A percentile compares a stretch with the other conserved stretches of the same genome.
Evolutionary conservation across 495 filamentous ascomycete species (phyloP).

Genomic region (Ramalina intermedia): DNA sequence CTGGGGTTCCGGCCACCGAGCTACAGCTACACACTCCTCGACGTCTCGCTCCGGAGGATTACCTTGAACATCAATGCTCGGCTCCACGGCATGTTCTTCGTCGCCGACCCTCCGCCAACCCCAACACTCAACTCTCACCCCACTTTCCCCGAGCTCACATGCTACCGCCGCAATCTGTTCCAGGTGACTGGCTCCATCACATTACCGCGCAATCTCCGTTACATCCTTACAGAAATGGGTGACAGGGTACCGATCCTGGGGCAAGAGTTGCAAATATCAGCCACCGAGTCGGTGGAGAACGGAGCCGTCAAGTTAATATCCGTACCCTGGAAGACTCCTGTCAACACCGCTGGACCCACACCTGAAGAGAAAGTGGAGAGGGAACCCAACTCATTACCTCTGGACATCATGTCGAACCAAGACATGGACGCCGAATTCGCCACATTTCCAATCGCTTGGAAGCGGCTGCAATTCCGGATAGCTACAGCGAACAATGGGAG

Average conservation of each 20-base stretch:
- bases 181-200: slow-evolving; percentile 77
- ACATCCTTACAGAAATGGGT: slow-evolving; percentile 64
- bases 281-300: slow-evolving; percentile 81
- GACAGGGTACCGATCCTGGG: slow-evolving; percentile 59
- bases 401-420: slow-evolving; percentile 60
- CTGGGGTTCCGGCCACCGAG: slow-evolving; percentile 62
- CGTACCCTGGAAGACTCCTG: slow-evolving; percentile 82
- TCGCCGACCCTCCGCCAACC: slow-evolving; percentile 69
- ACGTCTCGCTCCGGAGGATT: slow-evolving; percentile 46
- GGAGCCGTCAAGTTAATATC: slow-evolving; percentile 81
- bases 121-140: slow-evolving; percentile 46
- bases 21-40: slow-evolving; percentile 53
- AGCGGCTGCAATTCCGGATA: slow-evolving; percentile 80
- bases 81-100: slow-evolving; percentile 89
- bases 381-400: slow-evolving; percentile 50
- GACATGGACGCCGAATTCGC: slow-evolving; percentile 65
- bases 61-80: slow-evolving; percentile 60
- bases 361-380: slow-evolving; percentile 47
- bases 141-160: slow-evolving; percentile 71
- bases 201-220: slow-evolving; percentile 53
- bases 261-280: slow-evolving; percentile 66
- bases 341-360: slow-evolving; percentile 42
- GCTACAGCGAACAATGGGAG: slow-evolving; percentile 79
- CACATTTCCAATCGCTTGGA: slow-evolving; percentile 79
- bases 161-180: slow-evolving; percentile 82